phyloP scores from a whole-genome alignment of 495 filamentous ascomycete species.

The Penicillium tannophilum region DNA sequence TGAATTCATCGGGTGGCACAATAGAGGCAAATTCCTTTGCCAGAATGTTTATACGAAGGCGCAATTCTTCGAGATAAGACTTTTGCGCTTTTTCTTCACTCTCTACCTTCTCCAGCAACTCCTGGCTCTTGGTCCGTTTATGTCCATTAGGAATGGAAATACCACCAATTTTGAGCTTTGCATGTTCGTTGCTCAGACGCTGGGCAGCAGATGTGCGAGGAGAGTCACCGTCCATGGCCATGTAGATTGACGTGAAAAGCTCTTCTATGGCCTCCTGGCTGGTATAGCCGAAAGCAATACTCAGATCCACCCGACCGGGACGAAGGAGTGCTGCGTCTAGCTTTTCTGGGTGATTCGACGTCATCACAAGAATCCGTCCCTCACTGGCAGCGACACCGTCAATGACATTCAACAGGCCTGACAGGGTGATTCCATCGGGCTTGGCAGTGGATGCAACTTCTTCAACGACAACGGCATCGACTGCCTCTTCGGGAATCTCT shows the following conservation, averaged over 20 bases:
- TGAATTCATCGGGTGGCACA: constrained; percentile 66
- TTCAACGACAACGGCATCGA: constrained; percentile 7
- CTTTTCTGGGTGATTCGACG: constrained; percentile 76
- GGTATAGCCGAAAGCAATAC: constrained; percentile 67
- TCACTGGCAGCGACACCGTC: constrained; percentile 80
- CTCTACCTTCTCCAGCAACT: constrained; percentile 5
- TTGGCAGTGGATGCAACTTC: constrained; percentile 16
- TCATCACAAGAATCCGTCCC: constrained; percentile 82
- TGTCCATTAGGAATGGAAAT: background rate
- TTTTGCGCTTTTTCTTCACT: constrained; percentile 8
- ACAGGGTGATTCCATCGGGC: constrained; percentile 57
- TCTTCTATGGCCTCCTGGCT: constrained; percentile 62
- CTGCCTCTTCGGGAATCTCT: background rate
- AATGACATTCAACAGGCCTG: constrained; percentile 75
- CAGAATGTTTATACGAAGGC: constrained; percentile 37
- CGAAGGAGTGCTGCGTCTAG: constrained; percentile 76
- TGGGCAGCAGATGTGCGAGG: constrained; percentile 7
- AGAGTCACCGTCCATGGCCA: constrained; percentile 31
- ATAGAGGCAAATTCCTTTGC: constrained; percentile 59
- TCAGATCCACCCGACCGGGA: constrained; percentile 77
- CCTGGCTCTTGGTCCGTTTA: background rate
- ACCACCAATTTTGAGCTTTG: background rate
- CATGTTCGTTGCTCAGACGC: constrained; percentile 1
- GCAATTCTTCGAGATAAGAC: constrained; percentile 9
- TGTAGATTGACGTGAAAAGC: constrained; percentile 75